Base-by-base conservation (phyloP, 345 rosid species). In the Passiflora organensis region DNA sequence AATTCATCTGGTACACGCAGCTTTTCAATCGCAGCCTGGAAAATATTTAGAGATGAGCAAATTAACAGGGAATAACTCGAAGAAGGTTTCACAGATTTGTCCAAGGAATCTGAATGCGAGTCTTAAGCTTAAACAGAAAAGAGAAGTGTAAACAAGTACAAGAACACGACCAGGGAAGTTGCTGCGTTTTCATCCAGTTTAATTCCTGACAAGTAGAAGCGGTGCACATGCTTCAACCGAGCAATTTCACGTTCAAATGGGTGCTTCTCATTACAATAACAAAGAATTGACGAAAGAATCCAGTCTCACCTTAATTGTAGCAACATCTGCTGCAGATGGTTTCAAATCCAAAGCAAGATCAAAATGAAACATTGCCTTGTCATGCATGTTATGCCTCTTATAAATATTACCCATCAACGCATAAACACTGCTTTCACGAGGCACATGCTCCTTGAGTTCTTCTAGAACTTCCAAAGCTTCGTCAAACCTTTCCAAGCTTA, bases 311-410 rank as follows among this genome's bases (percentile, higher is more conserved):
- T 93, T 93, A 58, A 93, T 89, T 41, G 78, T 75, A 51, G 99
- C 96, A 47, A 84, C 91, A 72, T 89, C 97, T 16, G 91, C 75
- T 53, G 97, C 88, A 38, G 96, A 83, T 2, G 99, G 99, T 72
- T 93, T 93, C 81, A 93, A 71, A 71, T 93, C 99, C 85, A 93
- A 72, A 56, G 99, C 97, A 55, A 86, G 77, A 71, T 95, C 97
- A 43, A 84, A 89, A 74, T 89, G 84, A 54, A 93, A 93, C 87
- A 89, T 83, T 68, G 97, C 97, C 71, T 80, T 87, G 9, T 85
- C 91, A 42, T 89, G 82, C 86, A 85, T 78, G 66, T 80, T 80
- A 36, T 56, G 74, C 51, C 86, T 79, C 74, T 84, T 86, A 64
- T 81, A 93, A 47, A 93, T 84, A 73, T 76, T 82, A 32, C 97